These are phyloP conservation scores for Blepharisma stoltei DNA, from an alignment of 73 alveolate species.

Conservation along the genomic window DNA sequence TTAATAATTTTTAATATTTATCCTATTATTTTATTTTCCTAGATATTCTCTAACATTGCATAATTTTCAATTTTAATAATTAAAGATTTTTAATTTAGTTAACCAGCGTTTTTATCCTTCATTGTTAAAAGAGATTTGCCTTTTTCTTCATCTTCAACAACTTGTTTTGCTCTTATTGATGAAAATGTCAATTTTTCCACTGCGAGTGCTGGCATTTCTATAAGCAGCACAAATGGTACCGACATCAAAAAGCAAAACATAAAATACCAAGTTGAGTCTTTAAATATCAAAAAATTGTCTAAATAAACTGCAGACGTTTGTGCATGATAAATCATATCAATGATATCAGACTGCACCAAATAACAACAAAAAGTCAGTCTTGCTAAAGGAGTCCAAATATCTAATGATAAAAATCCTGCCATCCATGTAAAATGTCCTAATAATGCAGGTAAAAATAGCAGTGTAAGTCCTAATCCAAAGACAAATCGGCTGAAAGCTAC, in stretches of 20 bases:
- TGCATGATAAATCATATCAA: not conserved
- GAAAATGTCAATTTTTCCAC: constrained; percentile 35
- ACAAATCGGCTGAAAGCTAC: not conserved
- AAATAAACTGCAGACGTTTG: too few relatives aligned
- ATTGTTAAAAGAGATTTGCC: too few relatives aligned
- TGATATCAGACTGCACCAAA: not conserved
- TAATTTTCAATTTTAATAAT: too few relatives aligned
- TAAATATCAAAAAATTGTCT: not conserved
- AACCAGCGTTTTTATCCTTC: too few relatives aligned
- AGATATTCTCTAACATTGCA: too few relatives aligned
- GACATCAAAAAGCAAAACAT: constrained; percentile 28
- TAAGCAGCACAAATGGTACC: constrained; percentile 12
- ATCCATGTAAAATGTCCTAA: constrained; percentile 37
- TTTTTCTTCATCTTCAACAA: too few relatives aligned
- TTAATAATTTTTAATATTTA: too few relatives aligned
- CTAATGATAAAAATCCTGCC: not conserved
- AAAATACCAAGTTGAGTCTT: not conserved
- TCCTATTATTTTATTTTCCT: too few relatives aligned
- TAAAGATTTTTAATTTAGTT: too few relatives aligned
- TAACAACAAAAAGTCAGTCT: not conserved
- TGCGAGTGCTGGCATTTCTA: constrained; percentile 38
- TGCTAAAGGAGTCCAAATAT: constrained; percentile 26
- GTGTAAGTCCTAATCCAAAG: constrained; percentile 35
- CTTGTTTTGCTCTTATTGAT: not conserved
- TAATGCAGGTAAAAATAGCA: constrained; percentile 31